Base-by-base conservation (phyloP, 2,329 filamentous ascomycete genomes). In the Fusarium sp. region DNA sequence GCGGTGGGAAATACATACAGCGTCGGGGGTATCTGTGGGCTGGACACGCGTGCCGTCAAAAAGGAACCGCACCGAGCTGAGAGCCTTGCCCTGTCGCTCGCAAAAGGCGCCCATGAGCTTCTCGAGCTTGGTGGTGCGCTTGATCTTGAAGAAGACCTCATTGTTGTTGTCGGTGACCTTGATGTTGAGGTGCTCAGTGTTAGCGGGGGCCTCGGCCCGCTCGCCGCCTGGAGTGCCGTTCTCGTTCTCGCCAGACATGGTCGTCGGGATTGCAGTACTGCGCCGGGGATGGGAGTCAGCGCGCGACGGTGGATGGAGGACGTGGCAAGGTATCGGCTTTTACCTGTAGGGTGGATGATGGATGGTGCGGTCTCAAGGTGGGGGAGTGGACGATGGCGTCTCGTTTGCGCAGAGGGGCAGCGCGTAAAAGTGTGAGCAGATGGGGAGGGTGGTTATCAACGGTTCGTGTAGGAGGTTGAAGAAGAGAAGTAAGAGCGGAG, bases 61-160 rank as follows among this genome's bases (percentile, higher is more conserved):
- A 1, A 99, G 85, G 81, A 99, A 99, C 29, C 96, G 91, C 50
- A 98, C 95, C 5, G 92, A 95, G 33, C 85, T 88, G 6, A 90
- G 83, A 33, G 90, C 89, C 85, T 98, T 98, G 75, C 96, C 96
- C 79, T 97, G 94, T 23, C 96, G 89, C 73, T 98, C 95, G 81
- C 96, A 99, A 81, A 98, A 99, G 18, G 96, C 96, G 67, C 93
- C 91, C 96, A 99, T 99, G 60, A 99, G 86, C 85, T 99, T 99
- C 83, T 97, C 96, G 1, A 99, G 88, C 79, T 93, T 92, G 1
- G 96, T 99, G 20, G 91, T 93, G 36, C 94, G 89, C 90, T 99
- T 99, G 84, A 99, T 99, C 86, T 99, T 99, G 86, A 99, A 99
- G 81, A 98, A 99, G 75, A 99, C 95, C 79, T 99, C 96, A 80